These are phyloP conservation scores for Spirogloea muscicola DNA, from an alignment of 139 green algal species.

Conservation along the genomic window DNA sequence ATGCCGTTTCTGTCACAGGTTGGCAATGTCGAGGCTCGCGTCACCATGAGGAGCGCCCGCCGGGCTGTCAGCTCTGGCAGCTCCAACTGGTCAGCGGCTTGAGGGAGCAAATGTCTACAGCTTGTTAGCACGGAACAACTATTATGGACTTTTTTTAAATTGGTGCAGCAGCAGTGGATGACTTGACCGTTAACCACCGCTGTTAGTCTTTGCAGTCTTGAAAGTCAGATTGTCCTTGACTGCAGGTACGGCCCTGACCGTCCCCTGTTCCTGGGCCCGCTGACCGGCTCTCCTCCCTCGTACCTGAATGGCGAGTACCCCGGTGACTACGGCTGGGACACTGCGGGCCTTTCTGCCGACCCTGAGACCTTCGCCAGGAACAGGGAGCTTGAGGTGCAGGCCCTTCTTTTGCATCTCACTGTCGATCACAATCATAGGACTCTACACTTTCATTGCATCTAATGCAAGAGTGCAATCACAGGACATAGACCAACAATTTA, in stretches of 20 bases:
- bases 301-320: slow-evolving; percentile 69
- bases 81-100: no score
- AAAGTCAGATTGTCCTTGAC: no score
- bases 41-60: slow-evolving; percentile 39
- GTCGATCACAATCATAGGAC: background rate
- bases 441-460: background rate
- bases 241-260: slow-evolving; percentile 39
- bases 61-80: background rate
- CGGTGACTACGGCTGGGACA: slow-evolving; percentile 95
- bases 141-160: no score
- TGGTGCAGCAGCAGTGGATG: no score
- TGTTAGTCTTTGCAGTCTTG: no score
- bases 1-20: no score
- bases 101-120: no score
- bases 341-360: slow-evolving; percentile 86
- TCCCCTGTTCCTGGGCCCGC: slow-evolving; percentile 41
- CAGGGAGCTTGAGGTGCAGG: slow-evolving; percentile 71
- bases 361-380: slow-evolving; percentile 76
- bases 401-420: background rate
- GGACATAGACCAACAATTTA: no score
- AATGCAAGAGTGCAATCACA: slow-evolving; percentile 74
- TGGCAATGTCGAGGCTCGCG: slow-evolving; percentile 35
- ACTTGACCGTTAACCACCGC: no score
- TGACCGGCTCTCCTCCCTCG: slow-evolving; percentile 32
- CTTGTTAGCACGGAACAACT: no score